Evolutionary conservation across 345 rosid species (phyloP), one percentile per base, ranked within the genome.

Genomic region (Balakata baccata): DNA sequence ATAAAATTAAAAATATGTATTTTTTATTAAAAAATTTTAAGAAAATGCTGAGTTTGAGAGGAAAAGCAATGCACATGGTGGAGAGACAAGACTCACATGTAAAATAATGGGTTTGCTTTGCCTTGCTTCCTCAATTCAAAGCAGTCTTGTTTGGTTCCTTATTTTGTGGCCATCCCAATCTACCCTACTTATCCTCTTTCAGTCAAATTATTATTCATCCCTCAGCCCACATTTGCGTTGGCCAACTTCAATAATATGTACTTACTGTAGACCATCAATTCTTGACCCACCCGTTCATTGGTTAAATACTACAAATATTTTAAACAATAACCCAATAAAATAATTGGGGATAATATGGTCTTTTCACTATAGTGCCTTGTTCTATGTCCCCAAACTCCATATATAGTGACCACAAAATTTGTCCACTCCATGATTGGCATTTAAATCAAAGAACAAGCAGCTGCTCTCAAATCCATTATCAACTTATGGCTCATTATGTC

Each of bases 141-240:
- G 11, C 74, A 71, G 17, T 47, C 17, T 58, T 71, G 66, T 34
- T 60, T 17, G 10, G 3, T 16, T 57, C 56, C 16, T 11, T 12
- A 2, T 29, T 47, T 45, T 70, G 43, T 41, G 16, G 43, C 8
- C 66, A 69, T 29, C 41, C 7, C 18, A 34, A 61, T n/a, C 11
- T 47, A 49, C 29, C 75, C 74, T 71, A 60, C 74, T 46, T 60
- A 71, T 25, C 74, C 23, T 29, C 45, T 46, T 70, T 22, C 22
- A 9, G 12, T 49, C 34, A 68, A 13, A 16, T 57, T 57, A 7
- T 46, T 18, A 60, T 71, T 61, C 58, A 46, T 49, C 29, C 34
- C 34, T 29, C 34, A 29, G 10, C 34, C 50, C 22, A 18, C 51
- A 39, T 17, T 64, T 29, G 2, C 34, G 1, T 29, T 29, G 34